Evolutionary conservation across 352 stramenopile genomes (phyloP).

Genomic region (Phytophthora sp.): DNA sequence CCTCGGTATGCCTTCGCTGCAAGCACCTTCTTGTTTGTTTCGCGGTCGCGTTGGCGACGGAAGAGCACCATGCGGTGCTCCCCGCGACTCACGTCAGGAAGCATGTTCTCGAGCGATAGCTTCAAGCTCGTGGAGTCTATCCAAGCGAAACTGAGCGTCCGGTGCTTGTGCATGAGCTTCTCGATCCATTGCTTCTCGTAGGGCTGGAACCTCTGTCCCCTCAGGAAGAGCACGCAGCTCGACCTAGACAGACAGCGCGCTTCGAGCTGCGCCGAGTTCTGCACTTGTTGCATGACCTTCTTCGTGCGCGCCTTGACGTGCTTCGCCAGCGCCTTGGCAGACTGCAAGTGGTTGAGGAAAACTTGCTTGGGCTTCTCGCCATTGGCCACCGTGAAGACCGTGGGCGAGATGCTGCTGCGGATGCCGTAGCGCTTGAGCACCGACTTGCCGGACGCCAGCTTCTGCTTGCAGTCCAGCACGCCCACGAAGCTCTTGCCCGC

Average conservation of each 20-base stretch:
- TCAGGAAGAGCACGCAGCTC: slow-evolving; percentile 70
- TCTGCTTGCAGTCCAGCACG: slow-evolving; percentile 79
- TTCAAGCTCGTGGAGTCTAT: slow-evolving; percentile 67
- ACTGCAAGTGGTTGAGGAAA: slow-evolving; percentile 72
- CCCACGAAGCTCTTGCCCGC: slow-evolving; percentile 62
- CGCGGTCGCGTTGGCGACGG: slow-evolving; percentile 44
- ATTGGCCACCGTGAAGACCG: slow-evolving; percentile 83
- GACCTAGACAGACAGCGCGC: slow-evolving; percentile 66
- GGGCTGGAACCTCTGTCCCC: slow-evolving; percentile 54
- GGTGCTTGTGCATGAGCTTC: slow-evolving; percentile 59
- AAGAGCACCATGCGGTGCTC: slow-evolving; percentile 81
- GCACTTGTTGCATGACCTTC: slow-evolving; percentile 61
- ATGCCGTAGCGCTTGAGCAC: slow-evolving; percentile 71
- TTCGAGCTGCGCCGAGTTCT: slow-evolving; percentile 72
- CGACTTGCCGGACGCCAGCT: slow-evolving; percentile 57
- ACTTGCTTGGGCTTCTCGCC: slow-evolving; percentile 78
- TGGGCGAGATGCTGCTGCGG: slow-evolving; percentile 62
- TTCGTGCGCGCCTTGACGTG: slow-evolving; percentile 60
- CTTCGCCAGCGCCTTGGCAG: slow-evolving; percentile 60
- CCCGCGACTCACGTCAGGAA: slow-evolving; percentile 42
- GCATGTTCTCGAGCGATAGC: slow-evolving; percentile 70
- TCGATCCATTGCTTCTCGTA: slow-evolving; percentile 82
- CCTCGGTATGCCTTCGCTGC: slow-evolving; percentile 65
- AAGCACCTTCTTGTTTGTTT: slow-evolving; percentile 45
- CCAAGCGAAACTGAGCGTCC: slow-evolving; percentile 73